Conservation (phyloP, 257 asterid genomes). For the Salvia splendens region DNA sequence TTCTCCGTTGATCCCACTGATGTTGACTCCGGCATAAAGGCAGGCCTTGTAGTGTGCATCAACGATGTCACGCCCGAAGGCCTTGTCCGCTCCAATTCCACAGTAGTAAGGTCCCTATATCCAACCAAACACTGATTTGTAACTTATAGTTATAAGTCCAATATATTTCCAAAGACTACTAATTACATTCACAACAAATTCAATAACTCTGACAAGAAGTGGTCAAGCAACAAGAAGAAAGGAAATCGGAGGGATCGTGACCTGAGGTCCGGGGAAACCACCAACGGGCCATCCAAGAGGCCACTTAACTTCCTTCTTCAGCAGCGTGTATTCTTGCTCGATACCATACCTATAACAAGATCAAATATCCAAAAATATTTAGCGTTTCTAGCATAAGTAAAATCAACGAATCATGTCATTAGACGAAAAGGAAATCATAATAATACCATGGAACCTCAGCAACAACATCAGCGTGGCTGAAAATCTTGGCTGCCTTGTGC, state of each 20-base stretch:
- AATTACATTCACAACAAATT: neutral
- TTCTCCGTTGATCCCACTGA: slow-evolving; percentile 81
- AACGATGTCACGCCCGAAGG: slow-evolving; percentile 78
- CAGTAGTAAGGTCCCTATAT: slow-evolving; percentile 80
- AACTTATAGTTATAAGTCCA: too few species aligned
- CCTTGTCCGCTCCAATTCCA: slow-evolving; percentile 79
- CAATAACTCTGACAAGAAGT: neutral
- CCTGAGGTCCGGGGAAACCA: slow-evolving; percentile 96
- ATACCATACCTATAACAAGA: slow-evolving; percentile 67
- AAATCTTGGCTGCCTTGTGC: slow-evolving; percentile 64
- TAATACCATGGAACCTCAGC: slow-evolving; percentile 74
- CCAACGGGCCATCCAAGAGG: slow-evolving; percentile 96
- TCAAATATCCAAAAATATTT: neutral
- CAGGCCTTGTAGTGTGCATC: slow-evolving; percentile 85
- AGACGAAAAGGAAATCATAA: neutral
- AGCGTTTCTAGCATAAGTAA: neutral
- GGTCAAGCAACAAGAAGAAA: neutral
- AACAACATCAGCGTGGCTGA: slow-evolving; percentile 69
- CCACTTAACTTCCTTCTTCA: slow-evolving; percentile 78
- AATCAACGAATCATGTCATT: neutral
- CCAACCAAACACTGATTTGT: too few species aligned
- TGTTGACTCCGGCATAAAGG: slow-evolving; percentile 76
- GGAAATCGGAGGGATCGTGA: slow-evolving; percentile 16
- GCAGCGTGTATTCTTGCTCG: slow-evolving; percentile 89
- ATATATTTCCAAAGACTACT: neutral